Conservation (phyloP, 202 grass and related monocot genomes). For the Elaeis oleifera region DNA sequence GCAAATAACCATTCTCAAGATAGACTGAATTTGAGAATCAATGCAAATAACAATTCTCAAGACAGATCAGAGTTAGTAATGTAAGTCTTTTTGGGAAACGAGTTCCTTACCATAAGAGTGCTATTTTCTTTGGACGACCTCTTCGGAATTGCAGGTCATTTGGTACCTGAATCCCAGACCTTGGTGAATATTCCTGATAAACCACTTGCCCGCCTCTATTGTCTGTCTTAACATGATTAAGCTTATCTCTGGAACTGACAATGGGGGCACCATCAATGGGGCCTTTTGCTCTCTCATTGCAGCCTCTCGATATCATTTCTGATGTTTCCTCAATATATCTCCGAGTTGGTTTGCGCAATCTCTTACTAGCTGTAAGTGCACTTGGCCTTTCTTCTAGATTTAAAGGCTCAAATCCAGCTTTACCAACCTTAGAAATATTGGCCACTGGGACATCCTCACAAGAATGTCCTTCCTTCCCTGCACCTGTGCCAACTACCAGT, state of each 20-base stretch:
- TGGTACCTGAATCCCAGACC: slow-evolving; percentile 3
- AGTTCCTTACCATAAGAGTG: slow-evolving; percentile 1
- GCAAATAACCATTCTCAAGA: no score
- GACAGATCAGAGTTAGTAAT: no score
- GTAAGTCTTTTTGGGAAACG: background rate
- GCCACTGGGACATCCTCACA: background rate
- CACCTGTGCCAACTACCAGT: slow-evolving; percentile 1
- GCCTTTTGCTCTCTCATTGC: background rate
- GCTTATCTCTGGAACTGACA: background rate
- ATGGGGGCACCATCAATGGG: background rate
- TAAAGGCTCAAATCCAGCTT: background rate
- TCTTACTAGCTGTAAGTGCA: slow-evolving; percentile 9
- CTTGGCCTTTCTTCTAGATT: slow-evolving; percentile 1
- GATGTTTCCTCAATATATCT: slow-evolving; percentile 20
- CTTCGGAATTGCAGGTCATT: background rate
- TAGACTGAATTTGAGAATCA: no score
- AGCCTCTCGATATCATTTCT: slow-evolving; percentile 15
- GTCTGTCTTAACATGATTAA: background rate
- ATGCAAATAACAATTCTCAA: no score
- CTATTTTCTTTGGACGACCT: slow-evolving; percentile 2
- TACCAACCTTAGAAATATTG: background rate
- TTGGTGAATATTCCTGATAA: background rate
- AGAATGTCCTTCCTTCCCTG: background rate
- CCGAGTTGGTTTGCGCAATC: slow-evolving; percentile 7
- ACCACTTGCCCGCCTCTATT: background rate